phyloP scores from a whole-genome alignment of 2,329 filamentous ascomycete species.

The Erysiphe neolycopersici region DNA sequence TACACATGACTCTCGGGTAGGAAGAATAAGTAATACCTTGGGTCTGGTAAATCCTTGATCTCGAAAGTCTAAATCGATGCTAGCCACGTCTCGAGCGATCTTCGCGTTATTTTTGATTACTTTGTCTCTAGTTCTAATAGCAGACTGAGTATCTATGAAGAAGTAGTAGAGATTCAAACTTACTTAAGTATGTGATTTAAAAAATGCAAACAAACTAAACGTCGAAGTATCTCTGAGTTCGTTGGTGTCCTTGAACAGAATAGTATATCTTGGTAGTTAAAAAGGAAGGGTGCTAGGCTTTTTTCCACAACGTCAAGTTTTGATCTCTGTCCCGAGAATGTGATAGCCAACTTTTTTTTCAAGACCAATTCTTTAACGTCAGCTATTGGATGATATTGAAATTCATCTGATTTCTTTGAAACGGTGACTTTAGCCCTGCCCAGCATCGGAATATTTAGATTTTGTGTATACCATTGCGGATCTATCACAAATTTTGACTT shows the following conservation, averaged over 20 bases:
- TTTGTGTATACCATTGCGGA: conserved; percentile 24
- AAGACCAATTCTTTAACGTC: conserved; percentile 27
- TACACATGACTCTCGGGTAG: conserved; percentile 66
- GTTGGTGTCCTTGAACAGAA: conserved; percentile 43
- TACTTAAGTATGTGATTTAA: conserved; percentile 81
- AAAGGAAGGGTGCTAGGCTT: conserved; percentile 42
- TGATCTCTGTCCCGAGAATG: conserved; percentile 24
- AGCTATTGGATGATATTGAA: conserved; percentile 4
- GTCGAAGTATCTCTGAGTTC: conserved; percentile 43
- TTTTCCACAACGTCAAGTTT: conserved; percentile 35
- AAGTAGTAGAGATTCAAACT: conserved; percentile 8
- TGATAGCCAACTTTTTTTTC: conserved; percentile 40
- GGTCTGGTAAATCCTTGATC: conserved; percentile 92
- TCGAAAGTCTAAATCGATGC: conserved; percentile 43
- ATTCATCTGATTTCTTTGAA: conserved; percentile 16
- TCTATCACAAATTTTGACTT: conserved; percentile 24
- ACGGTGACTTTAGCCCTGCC: conserved; percentile 22
- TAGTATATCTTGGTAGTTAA: conserved; percentile 59
- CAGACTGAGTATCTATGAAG: not conserved
- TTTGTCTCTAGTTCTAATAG: conserved; percentile 46
- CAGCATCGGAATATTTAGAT: conserved; percentile 17
- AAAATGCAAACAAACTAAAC: conserved; percentile 53
- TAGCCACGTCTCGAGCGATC: conserved; percentile 36
- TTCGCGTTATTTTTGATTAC: conserved; percentile 82
- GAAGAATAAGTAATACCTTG: conserved; percentile 73